phyloP scores from a whole-genome alignment of 2,329 filamentous ascomycete species.

The Ceratocystis colombiana region DNA sequence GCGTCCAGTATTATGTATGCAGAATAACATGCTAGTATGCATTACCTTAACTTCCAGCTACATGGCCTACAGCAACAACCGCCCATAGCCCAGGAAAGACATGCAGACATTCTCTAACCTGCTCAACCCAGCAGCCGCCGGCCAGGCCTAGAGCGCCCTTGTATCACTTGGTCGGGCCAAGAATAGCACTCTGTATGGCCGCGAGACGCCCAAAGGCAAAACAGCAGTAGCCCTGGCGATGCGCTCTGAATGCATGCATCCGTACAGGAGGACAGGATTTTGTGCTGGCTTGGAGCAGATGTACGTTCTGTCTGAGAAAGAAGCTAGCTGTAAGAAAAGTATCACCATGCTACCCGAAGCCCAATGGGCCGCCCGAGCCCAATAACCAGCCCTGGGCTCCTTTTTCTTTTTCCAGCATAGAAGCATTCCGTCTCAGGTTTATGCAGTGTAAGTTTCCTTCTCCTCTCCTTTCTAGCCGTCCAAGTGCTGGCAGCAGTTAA shows the following conservation, averaged over 20 bases:
- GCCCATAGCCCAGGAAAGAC: neutral
- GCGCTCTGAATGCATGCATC: neutral
- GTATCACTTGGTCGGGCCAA: neutral
- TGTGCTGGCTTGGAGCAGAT: neutral
- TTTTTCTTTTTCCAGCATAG: neutral
- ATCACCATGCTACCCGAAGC: neutral
- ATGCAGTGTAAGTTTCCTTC: neutral
- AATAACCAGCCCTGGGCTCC: neutral
- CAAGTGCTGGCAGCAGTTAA: neutral
- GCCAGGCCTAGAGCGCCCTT: neutral
- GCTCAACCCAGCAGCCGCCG: neutral
- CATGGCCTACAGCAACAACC: neutral
- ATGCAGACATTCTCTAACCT: neutral
- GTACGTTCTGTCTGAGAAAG: neutral
- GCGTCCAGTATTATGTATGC: no score
- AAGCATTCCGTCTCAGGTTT: neutral
- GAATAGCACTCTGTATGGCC: neutral
- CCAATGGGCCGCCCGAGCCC: neutral
- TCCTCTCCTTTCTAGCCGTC: neutral
- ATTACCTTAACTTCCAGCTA: neutral
- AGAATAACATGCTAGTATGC: no score
- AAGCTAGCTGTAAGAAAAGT: neutral
- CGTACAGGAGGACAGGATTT: neutral
- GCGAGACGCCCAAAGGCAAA: neutral
- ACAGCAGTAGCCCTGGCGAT: conserved; percentile 1